Evolutionary conservation across 805 yeast species (phyloP), one percentile per base, ranked within the genome.

Genomic region (Ogataea neopini): DNA sequence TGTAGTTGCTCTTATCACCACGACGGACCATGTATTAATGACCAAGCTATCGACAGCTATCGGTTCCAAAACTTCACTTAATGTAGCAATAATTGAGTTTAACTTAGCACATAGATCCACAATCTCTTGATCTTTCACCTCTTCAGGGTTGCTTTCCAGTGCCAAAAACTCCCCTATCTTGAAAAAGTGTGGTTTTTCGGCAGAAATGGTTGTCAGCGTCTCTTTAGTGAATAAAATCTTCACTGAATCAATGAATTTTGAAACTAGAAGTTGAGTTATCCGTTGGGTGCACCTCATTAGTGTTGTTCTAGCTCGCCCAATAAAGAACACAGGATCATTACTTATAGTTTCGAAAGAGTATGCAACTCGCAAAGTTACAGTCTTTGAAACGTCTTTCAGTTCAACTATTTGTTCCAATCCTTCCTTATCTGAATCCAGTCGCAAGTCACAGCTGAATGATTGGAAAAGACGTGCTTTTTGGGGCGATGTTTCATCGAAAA

Each of bases 251-350:
- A 44, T 32, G 32, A 41, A 48, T 26, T 45, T 47, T 18, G 58
- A 52, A 10, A 51, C 58, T 14, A 57, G 33, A 13, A 44, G 22
- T 33, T 50, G 45, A 34, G 45, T 44, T 9, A 56, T 47, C 44
- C 60, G 49, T 19, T 49, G 46, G 5, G 39, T 42, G 8, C 48
- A 40, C 28, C 48, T 37, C 9, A 44, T 10, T 15, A 56, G 26
- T 1, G 52, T 48, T 3, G 53, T 45, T 49, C 56, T 47, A 1
- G 47, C 45, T n/a, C 53, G 34, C 13, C 60, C 60, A 7, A 52
- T 46, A 26, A 47, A 54, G 26, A 56, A 56, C n/a, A 54, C 42
- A 23, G 60, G 60, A 43, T 56, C 60, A 34, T 56, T 49, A 9
- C 44, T 15, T 10, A 52, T 19, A 2, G 51, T 50, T 40, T 54